phyloP scores from a whole-genome alignment of 2,329 filamentous ascomycete genomes.

The Fusarium sp. region DNA sequence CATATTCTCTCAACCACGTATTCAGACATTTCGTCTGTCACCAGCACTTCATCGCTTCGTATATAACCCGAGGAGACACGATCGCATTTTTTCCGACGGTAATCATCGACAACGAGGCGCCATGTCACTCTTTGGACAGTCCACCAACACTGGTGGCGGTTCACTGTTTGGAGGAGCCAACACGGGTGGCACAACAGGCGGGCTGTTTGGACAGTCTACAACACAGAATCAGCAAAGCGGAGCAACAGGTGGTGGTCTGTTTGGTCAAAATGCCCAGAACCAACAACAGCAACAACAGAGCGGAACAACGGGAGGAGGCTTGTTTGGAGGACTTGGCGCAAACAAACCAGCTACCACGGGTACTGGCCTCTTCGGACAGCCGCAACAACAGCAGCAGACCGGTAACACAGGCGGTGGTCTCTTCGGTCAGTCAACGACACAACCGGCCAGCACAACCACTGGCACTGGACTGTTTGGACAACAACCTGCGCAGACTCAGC shows the following conservation, averaged over 20 bases:
- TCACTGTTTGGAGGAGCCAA: conserved; percentile 40
- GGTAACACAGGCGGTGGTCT: conserved; percentile 29
- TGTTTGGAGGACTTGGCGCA: conserved; percentile 46
- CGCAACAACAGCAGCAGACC: conserved; percentile 36
- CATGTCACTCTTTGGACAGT: conserved; percentile 51
- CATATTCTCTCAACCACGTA: conserved; percentile 21
- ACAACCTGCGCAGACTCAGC: conserved; percentile 34
- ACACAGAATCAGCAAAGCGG: conserved; percentile 40
- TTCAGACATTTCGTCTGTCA: conserved; percentile 23
- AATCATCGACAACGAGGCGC: conserved; percentile 16
- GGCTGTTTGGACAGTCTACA: conserved; percentile 46
- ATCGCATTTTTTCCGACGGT: not conserved
- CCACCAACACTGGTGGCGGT: conserved; percentile 38
- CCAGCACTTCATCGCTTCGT: conserved; percentile 3
- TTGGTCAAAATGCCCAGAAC: conserved; percentile 40
- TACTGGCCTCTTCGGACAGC: conserved; percentile 39
- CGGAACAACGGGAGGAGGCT: conserved; percentile 40
- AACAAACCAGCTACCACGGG: conserved; percentile 38
- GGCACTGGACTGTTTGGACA: conserved; percentile 43
- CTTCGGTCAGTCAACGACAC: conserved; percentile 41
- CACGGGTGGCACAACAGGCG: conserved; percentile 40
- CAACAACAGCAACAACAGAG: conserved; percentile 35
- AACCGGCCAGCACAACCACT: conserved; percentile 24
- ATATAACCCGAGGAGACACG: not conserved
- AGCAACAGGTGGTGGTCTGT: conserved; percentile 37